These are phyloP conservation scores for Flaveria robusta DNA, from an alignment of 129 eudicot genomes.

Conservation along the genomic window DNA sequence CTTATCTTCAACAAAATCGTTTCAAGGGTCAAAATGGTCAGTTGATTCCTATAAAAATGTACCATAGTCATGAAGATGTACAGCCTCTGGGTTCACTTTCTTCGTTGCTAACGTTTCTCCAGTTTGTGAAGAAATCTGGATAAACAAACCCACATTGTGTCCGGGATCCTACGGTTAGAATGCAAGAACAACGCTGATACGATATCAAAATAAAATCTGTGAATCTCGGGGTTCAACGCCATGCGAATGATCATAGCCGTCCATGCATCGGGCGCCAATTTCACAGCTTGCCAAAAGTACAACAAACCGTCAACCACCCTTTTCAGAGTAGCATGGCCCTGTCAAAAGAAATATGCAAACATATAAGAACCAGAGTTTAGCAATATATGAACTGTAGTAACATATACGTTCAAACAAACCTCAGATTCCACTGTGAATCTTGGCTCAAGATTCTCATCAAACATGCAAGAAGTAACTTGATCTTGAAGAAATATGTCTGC, in stretches of 20 bases:
- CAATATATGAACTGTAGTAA: neutral
- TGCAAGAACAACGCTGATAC: slow-evolving; percentile 47
- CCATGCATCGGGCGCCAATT: slow-evolving; percentile 87
- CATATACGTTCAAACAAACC: slow-evolving; percentile 42
- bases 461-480: slow-evolving; percentile 47
- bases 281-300: slow-evolving; percentile 69
- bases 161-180: slow-evolving; percentile 50
- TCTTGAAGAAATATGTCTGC: slow-evolving; percentile 68
- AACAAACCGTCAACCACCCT: slow-evolving; percentile 63
- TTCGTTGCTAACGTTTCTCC: slow-evolving; percentile 25
- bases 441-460: slow-evolving; percentile 32
- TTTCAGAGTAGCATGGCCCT: slow-evolving; percentile 52
- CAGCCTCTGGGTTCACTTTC: slow-evolving; percentile 16
- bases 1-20: slow-evolving; percentile 5
- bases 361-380: slow-evolving; percentile 1
- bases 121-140: slow-evolving; percentile 57
- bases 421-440: slow-evolving; percentile 43
- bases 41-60: slow-evolving; percentile 31
- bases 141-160: slow-evolving; percentile 55
- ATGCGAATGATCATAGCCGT: slow-evolving; percentile 78
- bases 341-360: slow-evolving; percentile 11
- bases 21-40: slow-evolving; percentile 30
- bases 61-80: slow-evolving; percentile 19
- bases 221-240: slow-evolving; percentile 64
- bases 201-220: slow-evolving; percentile 49